Evolutionary conservation across 192 early-diverging fungal genomes (phyloP), one percentile per base, ranked within the genome.

Genomic region (Lobosporangium transversale): DNA sequence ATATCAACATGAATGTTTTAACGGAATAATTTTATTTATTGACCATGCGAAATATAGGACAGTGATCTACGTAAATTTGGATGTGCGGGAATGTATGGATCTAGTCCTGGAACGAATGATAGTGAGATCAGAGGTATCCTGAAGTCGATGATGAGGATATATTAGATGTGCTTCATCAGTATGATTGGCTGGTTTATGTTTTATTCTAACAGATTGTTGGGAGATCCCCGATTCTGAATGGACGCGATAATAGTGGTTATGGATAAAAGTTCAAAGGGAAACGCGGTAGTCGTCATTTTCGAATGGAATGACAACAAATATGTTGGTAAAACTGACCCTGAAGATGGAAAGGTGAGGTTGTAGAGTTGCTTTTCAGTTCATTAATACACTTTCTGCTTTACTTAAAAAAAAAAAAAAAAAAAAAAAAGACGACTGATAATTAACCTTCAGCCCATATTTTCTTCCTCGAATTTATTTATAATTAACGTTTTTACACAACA

Each of bases 291-390:
- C 20, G 62, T 84, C 7, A 75, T 86, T 40, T 84, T 80, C 35
- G 82, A 86, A 53, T 83, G 79, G 78, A 61, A 58, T 21, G 85
- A 86, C 43, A 61, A 65, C 37, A 42, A 71, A n/a, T 58, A 75
- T 31, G 61, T 86, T 54, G 85, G 85, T 21, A 71, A 57, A 36
- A 47, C 32, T 7, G 69, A 80, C 48, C 52, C 58, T 29, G 24
- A 17, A 4, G 23, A 53, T 21, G 71, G 63, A 27, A 15, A 60
- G 35, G 71, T 66, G 66, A 56, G 49, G 10, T 15, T 30, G 9
- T 31, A 5, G n/a, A 24, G n/a, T n/a, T n/a, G 55, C 4, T 20
- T 20, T 57, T 53, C 4, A 32, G 4, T 42, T 5, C 45, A 20
- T 33, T 26, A 31, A n/a, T n/a, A n/a, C n/a, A n/a, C n/a, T n/a